phyloP scores from a whole-genome alignment of 108 stramenopile genomes.

The Nitzschia sp. region DNA sequence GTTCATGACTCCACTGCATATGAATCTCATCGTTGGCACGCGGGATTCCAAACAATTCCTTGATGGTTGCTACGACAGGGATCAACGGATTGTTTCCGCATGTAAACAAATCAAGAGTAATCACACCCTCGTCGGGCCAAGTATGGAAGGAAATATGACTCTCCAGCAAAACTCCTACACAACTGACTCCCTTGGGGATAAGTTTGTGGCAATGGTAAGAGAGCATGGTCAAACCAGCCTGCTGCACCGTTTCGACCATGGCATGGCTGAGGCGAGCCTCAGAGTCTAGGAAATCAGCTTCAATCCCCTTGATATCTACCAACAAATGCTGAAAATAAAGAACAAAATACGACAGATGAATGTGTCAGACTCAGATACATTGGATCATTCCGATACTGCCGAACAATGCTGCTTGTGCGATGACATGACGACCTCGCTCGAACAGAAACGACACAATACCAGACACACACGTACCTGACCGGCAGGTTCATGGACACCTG shows the following conservation, averaged over 20 bases:
- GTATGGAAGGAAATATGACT: slow-evolving; percentile 85
- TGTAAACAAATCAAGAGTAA: slow-evolving; percentile 83
- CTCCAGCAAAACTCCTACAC: slow-evolving; percentile 84
- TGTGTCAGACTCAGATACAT: background rate
- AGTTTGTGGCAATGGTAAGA: slow-evolving; percentile 86
- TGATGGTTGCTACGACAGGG: slow-evolving; percentile 63
- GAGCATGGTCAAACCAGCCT: slow-evolving; percentile 71
- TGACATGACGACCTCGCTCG: background rate
- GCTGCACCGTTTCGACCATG: slow-evolving; percentile 64
- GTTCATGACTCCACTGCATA: slow-evolving; percentile 74
- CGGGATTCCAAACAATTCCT: slow-evolving; percentile 70
- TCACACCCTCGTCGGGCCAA: slow-evolving; percentile 88
- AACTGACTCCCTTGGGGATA: slow-evolving; percentile 74
- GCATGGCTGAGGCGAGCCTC: slow-evolving; percentile 64
- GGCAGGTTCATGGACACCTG: slow-evolving; percentile 37
- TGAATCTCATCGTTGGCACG: slow-evolving; percentile 31
- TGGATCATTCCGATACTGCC: background rate
- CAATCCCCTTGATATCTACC: slow-evolving; percentile 75
- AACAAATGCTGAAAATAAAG: slow-evolving; percentile 53
- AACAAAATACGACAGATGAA: background rate
- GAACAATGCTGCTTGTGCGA: background rate
- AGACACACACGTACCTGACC: slow-evolving; percentile 32
- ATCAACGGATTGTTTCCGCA: slow-evolving; percentile 68
- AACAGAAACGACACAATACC: background rate
- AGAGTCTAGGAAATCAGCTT: slow-evolving; percentile 72